Conservation (phyloP, 352 stramenopile genomes). For the Thalassiosira hispida region DNA sequence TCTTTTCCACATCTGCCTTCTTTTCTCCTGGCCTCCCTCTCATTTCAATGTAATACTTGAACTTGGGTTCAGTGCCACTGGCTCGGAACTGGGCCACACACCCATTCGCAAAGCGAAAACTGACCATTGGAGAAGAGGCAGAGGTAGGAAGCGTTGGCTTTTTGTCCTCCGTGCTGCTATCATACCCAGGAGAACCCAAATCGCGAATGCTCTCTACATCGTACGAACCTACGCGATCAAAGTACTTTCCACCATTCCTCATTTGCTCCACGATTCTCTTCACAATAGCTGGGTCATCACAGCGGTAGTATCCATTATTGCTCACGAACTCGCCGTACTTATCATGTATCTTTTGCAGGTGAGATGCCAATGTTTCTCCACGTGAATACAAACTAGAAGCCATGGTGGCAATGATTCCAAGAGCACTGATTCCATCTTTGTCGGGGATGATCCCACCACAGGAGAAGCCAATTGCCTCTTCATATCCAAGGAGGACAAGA, state of each 20-base stretch:
- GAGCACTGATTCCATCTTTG: constrained; percentile 96
- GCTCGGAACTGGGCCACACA: constrained; percentile 95
- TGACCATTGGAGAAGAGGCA: constrained; percentile 95
- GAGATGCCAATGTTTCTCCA: constrained; percentile 72
- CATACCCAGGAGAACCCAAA: constrained; percentile 73
- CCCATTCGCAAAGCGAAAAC: constrained; percentile 94
- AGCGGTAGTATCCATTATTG: constrained; percentile 97
- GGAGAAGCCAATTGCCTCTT: constrained; percentile 99
- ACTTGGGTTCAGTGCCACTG: constrained; percentile 98
- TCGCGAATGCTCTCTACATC: constrained; percentile 75
- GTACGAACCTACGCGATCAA: constrained; percentile 62
- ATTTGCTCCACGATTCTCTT: constrained; percentile 91
- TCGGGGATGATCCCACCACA: constrained; percentile 96
- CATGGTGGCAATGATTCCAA: constrained; percentile 74
- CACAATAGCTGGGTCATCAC: constrained; percentile 90
- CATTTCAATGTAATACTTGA: constrained; percentile 99
- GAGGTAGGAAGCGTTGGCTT: constrained; percentile 91
- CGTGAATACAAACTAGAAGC: constrained; percentile 59
- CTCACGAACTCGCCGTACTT: constrained; percentile 97
- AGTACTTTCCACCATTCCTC: constrained; percentile 88
- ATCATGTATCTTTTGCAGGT: constrained; percentile 89
- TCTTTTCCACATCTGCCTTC: constrained; percentile 65
- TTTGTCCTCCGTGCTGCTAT: constrained; percentile 90
- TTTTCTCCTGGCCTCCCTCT: constrained; percentile 72
- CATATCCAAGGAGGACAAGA: constrained; percentile 94